Evolutionary conservation across 805 yeast genomes (phyloP).

Genomic region (Schwanniomyces occidentalis): DNA sequence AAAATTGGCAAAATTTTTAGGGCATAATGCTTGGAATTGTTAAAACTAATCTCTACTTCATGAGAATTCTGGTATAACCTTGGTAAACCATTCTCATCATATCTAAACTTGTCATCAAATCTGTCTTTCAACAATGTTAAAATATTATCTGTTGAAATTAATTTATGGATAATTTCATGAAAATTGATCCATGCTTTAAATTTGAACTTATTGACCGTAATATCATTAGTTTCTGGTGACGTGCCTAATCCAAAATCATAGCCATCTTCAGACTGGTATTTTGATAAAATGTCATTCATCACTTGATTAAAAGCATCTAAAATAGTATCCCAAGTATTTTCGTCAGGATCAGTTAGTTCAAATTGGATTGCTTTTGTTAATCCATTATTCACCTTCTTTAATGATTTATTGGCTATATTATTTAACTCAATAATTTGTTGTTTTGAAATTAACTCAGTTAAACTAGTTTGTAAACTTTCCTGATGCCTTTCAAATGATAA

Average conservation of each 20-base stretch:
- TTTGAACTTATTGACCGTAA: slow-evolving; percentile 45
- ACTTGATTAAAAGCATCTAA: slow-evolving; percentile 40
- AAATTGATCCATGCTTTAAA: slow-evolving; percentile 66
- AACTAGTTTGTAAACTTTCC: slow-evolving; percentile 30
- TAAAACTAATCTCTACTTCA: slow-evolving; percentile 70
- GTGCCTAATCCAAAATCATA: slow-evolving; percentile 72
- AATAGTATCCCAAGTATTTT: slow-evolving; percentile 62
- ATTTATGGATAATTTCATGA: slow-evolving; percentile 57
- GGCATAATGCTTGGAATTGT: slow-evolving; percentile 59
- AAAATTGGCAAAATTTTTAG: slow-evolving; percentile 58
- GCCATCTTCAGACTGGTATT: slow-evolving; percentile 16
- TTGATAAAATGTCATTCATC: slow-evolving; percentile 7
- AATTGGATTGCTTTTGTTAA: slow-evolving; percentile 54
- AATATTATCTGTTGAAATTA: slow-evolving; percentile 65
- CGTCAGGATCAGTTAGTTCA: slow-evolving; percentile 49
- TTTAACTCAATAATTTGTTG: slow-evolving; percentile 38
- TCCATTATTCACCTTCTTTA: slow-evolving; percentile 46
- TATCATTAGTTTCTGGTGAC: slow-evolving; percentile 38
- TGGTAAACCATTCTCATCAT: slow-evolving; percentile 81
- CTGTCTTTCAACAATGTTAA: slow-evolving; percentile 67
- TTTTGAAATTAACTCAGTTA: slow-evolving; percentile 38
- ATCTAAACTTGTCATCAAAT: slow-evolving; percentile 82
- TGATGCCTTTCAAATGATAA: slow-evolving; percentile 22
- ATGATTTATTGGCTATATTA: slow-evolving; percentile 32
- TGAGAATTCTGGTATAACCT: slow-evolving; percentile 71